Evolutionary conservation across 345 rosid species (phyloP), one percentile per base, ranked within the genome.

Genomic region (Boechera stricta): DNA sequence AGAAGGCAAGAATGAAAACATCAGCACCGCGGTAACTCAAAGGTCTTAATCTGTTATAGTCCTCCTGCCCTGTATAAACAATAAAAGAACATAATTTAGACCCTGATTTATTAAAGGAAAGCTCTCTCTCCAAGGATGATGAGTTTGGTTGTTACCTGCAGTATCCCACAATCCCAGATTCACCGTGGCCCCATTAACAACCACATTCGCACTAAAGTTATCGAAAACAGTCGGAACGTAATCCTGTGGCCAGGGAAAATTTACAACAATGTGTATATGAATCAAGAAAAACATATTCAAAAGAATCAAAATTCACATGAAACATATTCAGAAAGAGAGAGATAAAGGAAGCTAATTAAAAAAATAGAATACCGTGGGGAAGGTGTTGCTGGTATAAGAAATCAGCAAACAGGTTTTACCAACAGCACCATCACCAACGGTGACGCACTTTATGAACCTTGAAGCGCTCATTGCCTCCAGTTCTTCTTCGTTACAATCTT

Each of bases 131-230:
- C 10, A 5, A 54, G 28, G 3, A 21, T 13, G 12, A 41, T 21
- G 26, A 67, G 10, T 29, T 4, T 53, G 26, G 73, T 28, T 55
- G 2, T 81, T 82, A 92, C 97, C 97, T 33, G 94, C 97, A 78
- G 98, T 90, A 85, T 94, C 98, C 98, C 98, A 94, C 78, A 92
- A 82, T 26, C 97, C 98, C 63, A 94, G 86, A 77, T 94, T 94
- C 33, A 94, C 89, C 9, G 97, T 92, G 65, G 64, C 71, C 13
- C 98, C 97, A 24, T 94, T 87, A 67, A 94, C 98, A 59, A 88
- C 90, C 52, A 90, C 97, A 87, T 92, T 90, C 0, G 98, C 97
- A 67, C 98, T 94, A 81, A 94, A 94, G 80, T 94, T 94, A 83
- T 90, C 98, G 28, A 90, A 92, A 26, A 92, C 98, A 10, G 98